phyloP scores from a whole-genome alignment of 495 filamentous ascomycete genomes.

The Amphirosellinia nigrospora region DNA sequence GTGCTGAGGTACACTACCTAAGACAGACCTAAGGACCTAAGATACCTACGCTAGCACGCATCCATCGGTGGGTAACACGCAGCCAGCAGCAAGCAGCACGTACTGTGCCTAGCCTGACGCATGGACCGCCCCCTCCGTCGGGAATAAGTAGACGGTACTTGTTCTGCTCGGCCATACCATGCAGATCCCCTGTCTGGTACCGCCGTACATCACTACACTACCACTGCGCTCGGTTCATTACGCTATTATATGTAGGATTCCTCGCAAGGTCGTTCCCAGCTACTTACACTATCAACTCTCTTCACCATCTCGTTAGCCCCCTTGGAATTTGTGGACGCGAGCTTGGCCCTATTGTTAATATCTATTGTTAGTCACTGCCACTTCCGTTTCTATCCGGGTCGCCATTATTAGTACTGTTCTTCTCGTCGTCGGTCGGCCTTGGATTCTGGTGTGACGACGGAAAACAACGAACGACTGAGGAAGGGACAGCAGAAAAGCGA shows the following conservation, averaged over 20 bases:
- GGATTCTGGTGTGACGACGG: not conserved
- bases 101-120: constrained; percentile 14
- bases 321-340: not conserved
- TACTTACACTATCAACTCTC: constrained; percentile 10
- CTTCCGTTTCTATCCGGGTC: not conserved
- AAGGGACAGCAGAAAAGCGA: not conserved
- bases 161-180: constrained; percentile 9
- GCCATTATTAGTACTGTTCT: not conserved
- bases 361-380: constrained; percentile 1
- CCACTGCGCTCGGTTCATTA: not conserved
- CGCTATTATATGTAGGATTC: constrained; percentile 26
- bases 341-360: constrained; percentile 9
- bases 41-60: not conserved
- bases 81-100: not conserved
- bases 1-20: constrained; percentile 17
- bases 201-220: not conserved
- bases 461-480: not conserved
- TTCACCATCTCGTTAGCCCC: constrained; percentile 21
- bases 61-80: not conserved
- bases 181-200: constrained; percentile 10
- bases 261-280: constrained; percentile 23
- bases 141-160: constrained; percentile 25
- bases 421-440: not conserved
- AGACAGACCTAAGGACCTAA: no score
- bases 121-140: constrained; percentile 24